Base-by-base conservation (phyloP, 78 protist species). In the Cavenderia fasciculata region DNA sequence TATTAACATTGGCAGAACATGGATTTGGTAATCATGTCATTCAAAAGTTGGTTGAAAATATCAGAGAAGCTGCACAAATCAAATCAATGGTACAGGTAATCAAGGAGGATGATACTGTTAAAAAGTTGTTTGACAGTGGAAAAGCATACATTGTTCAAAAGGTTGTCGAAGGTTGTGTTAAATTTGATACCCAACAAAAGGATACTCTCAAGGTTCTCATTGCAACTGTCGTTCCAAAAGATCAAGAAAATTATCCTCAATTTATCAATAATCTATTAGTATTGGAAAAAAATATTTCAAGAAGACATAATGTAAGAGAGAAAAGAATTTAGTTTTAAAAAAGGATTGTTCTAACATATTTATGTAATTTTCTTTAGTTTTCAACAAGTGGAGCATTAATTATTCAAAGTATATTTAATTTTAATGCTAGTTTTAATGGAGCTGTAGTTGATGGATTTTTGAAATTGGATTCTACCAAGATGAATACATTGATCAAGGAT, bases 341-440 rank as follows among this genome's bases (percentile, higher is more conserved):
- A 11, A 44, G 21, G 10, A 44, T 44, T 11, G 10, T 44, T 11
- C 6, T 44, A 44, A 44, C 10, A 11, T 44, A 44, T 46, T 14
- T 46, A 46, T 46, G 23, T 8, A 8, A 14, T 46, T 21, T 21
- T 52, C 10, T 52, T 52, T 57, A 57, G 74, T 77, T 49, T 63
- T 77, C 87, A 11, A 56, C 70, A 7, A 49, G 87, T 49, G 87
- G 87, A 49, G 63, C 87, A 11, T 31, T 40, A 18, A 77, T 77
- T 3, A 33, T 77, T 2, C 87, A 77, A 49, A 33, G 33, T 6
- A 38, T 77, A 47, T 77, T 77, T 14, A 57, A 41, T 23, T 63
- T 77, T 31, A 25, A 71, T 29, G 34, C 19, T 11, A 65, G 63
- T 0, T 43, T 27, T 14, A 77, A 29, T 10, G 25, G 36, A 38